Base-by-base conservation (phyloP, 176 grass and related monocot species). In the Microstegium vimineum region DNA sequence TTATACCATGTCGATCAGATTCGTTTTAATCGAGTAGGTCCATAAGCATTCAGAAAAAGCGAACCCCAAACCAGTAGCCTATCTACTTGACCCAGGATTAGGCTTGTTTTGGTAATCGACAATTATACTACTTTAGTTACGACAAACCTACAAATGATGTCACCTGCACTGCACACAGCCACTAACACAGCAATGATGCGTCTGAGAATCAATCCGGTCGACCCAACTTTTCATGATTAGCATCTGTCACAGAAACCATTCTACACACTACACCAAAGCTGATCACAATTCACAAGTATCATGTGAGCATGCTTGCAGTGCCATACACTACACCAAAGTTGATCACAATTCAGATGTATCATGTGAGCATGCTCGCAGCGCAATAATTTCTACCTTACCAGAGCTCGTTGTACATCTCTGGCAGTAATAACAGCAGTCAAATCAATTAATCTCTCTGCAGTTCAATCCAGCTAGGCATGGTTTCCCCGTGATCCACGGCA, bases 281-380 rank as follows among this genome's bases (percentile, higher is more conserved):
- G 82, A 77, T 76, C 69, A 81, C 71, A 65, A 57, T 25, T 25
- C n/a, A 60, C 23, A 76, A 76, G 63, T 41, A 89, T 89, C 7
- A 27, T 0, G 8, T 4, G 40, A 4, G 33, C 16, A 83, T 22
- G 17, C 25, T 8, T 35, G 46, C 16, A 17, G 18, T 33, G 1
- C 32, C 9, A 22, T 26, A 84, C 45, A 47, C 45, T 47, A 47
- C 15, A 52, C 17, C 17, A 52, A 22, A 52, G 49, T 22, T 2
- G 49, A 52, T 52, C 18, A 52, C 49, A 60, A 17, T 25, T 25
- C 22, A 61, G 9, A 77, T 66, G 65, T 22, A 89, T 89, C 51
- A 28, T 0, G 8, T 2, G 33, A 11, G 42, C n/a, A 32, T 9
- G 68, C 13, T 32, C 66, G 30, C 16, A 17, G 18, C 41, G 0